Percentiles rank a stretch among this genome's conserved stretches.
Evolutionary conservation across 352 stramenopile species (phyloP).

Genomic region (Achlya hypogyna): DNA sequence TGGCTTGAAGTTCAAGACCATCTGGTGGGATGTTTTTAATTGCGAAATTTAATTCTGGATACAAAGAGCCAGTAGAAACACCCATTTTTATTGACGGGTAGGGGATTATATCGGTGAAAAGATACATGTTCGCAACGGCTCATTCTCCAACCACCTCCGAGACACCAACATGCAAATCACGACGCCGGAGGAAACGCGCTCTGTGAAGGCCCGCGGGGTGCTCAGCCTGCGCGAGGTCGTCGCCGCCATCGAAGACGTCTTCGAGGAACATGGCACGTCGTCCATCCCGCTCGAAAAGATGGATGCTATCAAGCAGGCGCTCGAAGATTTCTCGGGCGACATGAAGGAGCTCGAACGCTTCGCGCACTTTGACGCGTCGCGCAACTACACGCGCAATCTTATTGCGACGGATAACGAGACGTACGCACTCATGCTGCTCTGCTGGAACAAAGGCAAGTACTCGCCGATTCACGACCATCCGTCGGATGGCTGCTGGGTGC

Average conservation of each 20-base stretch:
- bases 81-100: too few relatives aligned
- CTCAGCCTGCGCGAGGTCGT: slow-evolving; percentile 36
- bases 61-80: too few relatives aligned
- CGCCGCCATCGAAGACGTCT: slow-evolving; percentile 31
- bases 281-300: slow-evolving; percentile 39
- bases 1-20: too few relatives aligned
- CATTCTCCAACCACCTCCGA: too few relatives aligned
- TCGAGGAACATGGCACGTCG: slow-evolving; percentile 27
- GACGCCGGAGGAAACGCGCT: neutral
- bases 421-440: slow-evolving; percentile 91
- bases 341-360: slow-evolving; percentile 66
- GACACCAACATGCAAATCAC: neutral
- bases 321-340: slow-evolving; percentile 24
- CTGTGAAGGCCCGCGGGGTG: neutral
- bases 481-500: slow-evolving; percentile 88
- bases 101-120: too few relatives aligned
- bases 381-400: slow-evolving; percentile 91
- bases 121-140: too few relatives aligned
- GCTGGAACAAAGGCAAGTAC: slow-evolving; percentile 86
- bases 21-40: too few relatives aligned
- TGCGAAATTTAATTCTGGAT: too few relatives aligned
- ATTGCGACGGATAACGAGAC: slow-evolving; percentile 87
- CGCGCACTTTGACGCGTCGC: slow-evolving; percentile 65
- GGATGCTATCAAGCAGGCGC: slow-evolving; percentile 11
- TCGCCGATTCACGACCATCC: slow-evolving; percentile 91